phyloP scores from a whole-genome alignment of 345 rosid genomes.

The Populus simonii region DNA sequence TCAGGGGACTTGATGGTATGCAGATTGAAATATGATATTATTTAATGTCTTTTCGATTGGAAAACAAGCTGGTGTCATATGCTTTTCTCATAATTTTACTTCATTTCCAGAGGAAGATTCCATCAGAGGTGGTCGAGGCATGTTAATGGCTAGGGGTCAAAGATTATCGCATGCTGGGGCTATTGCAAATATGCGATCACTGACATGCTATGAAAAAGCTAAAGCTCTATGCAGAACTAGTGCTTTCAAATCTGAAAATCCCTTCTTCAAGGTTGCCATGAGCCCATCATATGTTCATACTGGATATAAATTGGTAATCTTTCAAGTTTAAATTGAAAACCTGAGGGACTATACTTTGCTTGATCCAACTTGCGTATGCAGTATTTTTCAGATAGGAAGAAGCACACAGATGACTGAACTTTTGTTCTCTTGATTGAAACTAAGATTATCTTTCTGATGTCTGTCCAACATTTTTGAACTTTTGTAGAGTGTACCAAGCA shows the following conservation, averaged over 20 bases:
- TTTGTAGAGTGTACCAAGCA: conserved; percentile 6
- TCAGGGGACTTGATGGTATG: not conserved
- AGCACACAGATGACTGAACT: not conserved
- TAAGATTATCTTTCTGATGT: too few species aligned
- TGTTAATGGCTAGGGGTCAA: too few species aligned
- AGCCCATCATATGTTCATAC: conserved; percentile 6
- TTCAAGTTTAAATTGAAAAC: not conserved
- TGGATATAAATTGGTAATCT: not conserved
- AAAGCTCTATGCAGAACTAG: conserved; percentile 9
- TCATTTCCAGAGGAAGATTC: not conserved
- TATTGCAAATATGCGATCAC: not conserved
- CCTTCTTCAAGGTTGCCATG: conserved; percentile 16
- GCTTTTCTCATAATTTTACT: not conserved
- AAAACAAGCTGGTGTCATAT: not conserved
- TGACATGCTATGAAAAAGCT: not conserved
- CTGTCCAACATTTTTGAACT: not conserved
- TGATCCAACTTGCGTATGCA: too few species aligned
- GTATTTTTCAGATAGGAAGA: too few species aligned
- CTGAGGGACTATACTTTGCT: too few species aligned
- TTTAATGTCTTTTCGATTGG: too few species aligned
- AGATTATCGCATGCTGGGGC: too few species aligned
- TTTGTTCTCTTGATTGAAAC: not conserved
- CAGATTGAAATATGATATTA: not conserved
- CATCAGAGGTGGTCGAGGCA: not conserved
- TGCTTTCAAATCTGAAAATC: conserved; percentile 15